Base-by-base conservation (phyloP, 1,139 yeast genomes). In the Tardiomyces depauwii region DNA sequence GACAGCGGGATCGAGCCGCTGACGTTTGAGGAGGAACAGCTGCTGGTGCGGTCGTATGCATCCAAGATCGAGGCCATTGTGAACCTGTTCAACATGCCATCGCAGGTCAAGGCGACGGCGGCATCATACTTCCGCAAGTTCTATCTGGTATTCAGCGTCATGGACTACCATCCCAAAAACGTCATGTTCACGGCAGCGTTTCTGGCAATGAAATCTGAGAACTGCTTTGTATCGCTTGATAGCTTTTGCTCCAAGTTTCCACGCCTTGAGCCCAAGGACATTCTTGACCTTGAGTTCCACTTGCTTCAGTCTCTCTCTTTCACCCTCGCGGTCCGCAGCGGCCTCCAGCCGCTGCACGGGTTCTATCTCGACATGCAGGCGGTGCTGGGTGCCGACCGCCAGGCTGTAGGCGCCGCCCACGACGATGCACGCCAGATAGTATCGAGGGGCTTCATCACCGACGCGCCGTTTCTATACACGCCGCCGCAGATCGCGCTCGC, bases 401-500 rank as follows among this genome's bases (percentile, higher is more conserved):
- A 45, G 13, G 46, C 50, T 2, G 51, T 45, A n/a, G 70, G 69
- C 11, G 47, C 53, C 12, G 49, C 67, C 42, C 86, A 85, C 61
- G 95, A 86, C 56, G 66, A 70, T 39, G 86, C 95, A 2, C 77
- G 82, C 54, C 71, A 69, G 30, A 67, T 80, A 65, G 71, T 87
- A 7, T 76, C 79, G 42, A 82, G 80, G 18, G 74, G 84, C 0
- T 63, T 88, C 43, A 67, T 84, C 41, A 79, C 93, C 28, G 95
- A 89, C 59, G 89, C 77, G 2, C 69, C 74, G 14, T 89, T 87
- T 56, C 67, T 80, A 32, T 91, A 70, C 62, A 81, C 97, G 0
- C 98, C 98, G 1, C 96, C 98, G 1, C 98, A 91, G 57, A 84
- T 91, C 38, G 96, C 97, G 0, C 68, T 91, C 47, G 94, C 96